Conservation (phyloP, 2,329 filamentous ascomycete species). For the Pyrenophora seminiperda region DNA sequence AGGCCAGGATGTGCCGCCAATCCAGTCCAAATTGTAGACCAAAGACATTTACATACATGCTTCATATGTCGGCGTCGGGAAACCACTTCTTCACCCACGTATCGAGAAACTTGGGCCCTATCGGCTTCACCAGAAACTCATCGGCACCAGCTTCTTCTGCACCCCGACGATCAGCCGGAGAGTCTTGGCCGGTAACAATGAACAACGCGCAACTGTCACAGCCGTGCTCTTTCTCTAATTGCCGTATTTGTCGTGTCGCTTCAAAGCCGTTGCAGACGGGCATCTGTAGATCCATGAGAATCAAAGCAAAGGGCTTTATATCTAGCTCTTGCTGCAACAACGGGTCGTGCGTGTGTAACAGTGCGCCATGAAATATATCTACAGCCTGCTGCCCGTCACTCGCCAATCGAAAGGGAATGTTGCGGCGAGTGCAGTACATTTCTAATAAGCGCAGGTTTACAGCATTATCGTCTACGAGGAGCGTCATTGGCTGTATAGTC, state of each 20-base stretch:
- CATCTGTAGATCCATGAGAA: conserved; percentile 53
- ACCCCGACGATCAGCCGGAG: conserved; percentile 26
- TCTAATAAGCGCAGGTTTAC: conserved; percentile 54
- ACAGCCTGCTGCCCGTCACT: conserved; percentile 51
- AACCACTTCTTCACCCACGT: conserved; percentile 29
- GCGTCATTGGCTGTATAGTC: conserved; percentile 28
- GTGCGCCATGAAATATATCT: conserved; percentile 31
- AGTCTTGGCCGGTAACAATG: conserved; percentile 46
- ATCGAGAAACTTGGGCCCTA: conserved; percentile 39
- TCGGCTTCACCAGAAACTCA: conserved; percentile 42
- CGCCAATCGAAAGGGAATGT: conserved; percentile 46
- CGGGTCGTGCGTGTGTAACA: conserved; percentile 4
- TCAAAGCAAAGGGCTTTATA: conserved; percentile 35
- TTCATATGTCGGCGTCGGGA: conserved; percentile 17
- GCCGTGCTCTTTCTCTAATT: conserved; percentile 34
- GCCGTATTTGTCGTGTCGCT: conserved; percentile 43
- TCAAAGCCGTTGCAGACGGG: conserved; percentile 48
- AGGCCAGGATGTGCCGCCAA: too few relatives aligned
- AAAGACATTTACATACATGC: too few relatives aligned
- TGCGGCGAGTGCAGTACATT: conserved; percentile 55
- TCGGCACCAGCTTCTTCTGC: conserved; percentile 38
- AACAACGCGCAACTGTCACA: conserved; percentile 35
- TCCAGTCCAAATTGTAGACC: too few relatives aligned
- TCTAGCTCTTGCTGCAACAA: conserved; percentile 7
- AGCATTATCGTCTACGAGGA: conserved; percentile 55